These are phyloP conservation scores for Calonectria montana DNA, from an alignment of 2,329 filamentous ascomycete genomes.

Conservation along the genomic window DNA sequence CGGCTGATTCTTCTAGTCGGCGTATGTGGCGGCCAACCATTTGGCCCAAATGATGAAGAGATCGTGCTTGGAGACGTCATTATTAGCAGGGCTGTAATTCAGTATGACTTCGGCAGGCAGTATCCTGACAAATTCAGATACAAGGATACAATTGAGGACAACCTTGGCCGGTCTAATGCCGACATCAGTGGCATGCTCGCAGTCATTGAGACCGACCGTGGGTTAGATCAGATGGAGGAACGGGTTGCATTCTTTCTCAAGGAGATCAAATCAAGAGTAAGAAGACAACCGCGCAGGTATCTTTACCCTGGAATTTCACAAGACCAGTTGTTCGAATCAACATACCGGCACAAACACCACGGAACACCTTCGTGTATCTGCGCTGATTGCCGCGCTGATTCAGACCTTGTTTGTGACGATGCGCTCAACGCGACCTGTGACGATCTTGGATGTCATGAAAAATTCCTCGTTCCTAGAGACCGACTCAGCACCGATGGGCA, in stretches of 20 bases:
- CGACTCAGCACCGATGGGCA: background rate
- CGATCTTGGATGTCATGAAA: conserved; percentile 4
- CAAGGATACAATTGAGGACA: conserved; percentile 40
- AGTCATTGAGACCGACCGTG: background rate
- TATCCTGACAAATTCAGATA: conserved; percentile 33
- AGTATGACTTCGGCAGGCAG: conserved; percentile 42
- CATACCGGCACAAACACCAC: conserved; percentile 16
- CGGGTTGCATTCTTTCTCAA: background rate
- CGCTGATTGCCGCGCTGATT: background rate
- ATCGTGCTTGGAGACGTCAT: conserved; percentile 49
- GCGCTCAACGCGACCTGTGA: background rate
- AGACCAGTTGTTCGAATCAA: conserved; percentile 38
- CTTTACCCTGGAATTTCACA: conserved; percentile 36
- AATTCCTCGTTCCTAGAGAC: background rate
- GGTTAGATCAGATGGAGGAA: background rate
- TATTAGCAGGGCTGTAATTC: conserved; percentile 42
- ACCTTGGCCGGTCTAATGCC: conserved; percentile 23
- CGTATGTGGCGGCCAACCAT: conserved; percentile 53
- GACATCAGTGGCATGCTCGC: background rate
- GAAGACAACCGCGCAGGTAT: conserved; percentile 11
- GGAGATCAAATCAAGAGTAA: background rate
- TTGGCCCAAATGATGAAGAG: conserved; percentile 14
- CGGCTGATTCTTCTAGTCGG: conserved; percentile 52
- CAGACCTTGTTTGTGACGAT: background rate
- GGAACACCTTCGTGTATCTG: background rate